Percentiles rank a stretch among this genome's conserved stretches.
These are phyloP conservation scores for Triticum aestivum DNA, from an alignment of 176 grass and related monocot species.

Conservation along the genomic window IWGSC_CS_RefSeq_v2.1 NC_057800.1:654052785-654053284, in stretches of 20 bases:
- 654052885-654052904: constrained; percentile 69
- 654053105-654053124: constrained; percentile 82
- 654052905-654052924: constrained; percentile 60
- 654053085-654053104: constrained; percentile 69
- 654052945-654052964: constrained; percentile 56
- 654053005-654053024: constrained; percentile 40
- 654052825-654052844: constrained; percentile 73
- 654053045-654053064: constrained; percentile 58
- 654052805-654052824: constrained; percentile 59
- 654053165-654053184: constrained; percentile 1
- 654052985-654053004: constrained; percentile 64
- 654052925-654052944: constrained; percentile 67
- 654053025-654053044: constrained; percentile 48
- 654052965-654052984: constrained; percentile 85
- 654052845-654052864: constrained; percentile 95
- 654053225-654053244: neutral
- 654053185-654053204: neutral
- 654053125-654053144: constrained; percentile 45
- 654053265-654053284: constrained; percentile 65
- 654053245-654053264: constrained; percentile 7
- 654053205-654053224: neutral
- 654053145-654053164: constrained; percentile 16
- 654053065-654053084: constrained; percentile 68
- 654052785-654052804: constrained; percentile 52
- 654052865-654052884: constrained; percentile 87